Conservation (phyloP, 2,329 filamentous ascomycete species). For the Cladosporium sp. region DNA sequence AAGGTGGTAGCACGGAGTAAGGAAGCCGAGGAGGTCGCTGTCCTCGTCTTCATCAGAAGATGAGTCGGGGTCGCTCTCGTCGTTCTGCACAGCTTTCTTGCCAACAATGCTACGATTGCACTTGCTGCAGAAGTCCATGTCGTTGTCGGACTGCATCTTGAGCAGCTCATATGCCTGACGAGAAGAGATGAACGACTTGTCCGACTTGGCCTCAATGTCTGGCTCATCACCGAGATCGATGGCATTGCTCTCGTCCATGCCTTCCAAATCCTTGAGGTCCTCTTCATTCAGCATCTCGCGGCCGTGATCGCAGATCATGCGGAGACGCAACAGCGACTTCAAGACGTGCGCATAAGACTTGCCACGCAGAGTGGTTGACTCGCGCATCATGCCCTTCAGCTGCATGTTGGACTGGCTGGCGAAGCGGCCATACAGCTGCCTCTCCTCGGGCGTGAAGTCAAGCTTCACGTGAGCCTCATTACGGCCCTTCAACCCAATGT, state of each 20-base stretch:
- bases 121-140: conserved; percentile 69
- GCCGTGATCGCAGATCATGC: conserved; percentile 91
- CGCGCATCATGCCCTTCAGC: conserved; percentile 64
- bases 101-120: conserved; percentile 64
- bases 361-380: conserved; percentile 52
- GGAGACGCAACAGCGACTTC: conserved; percentile 84
- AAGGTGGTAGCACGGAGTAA: conserved; percentile 86
- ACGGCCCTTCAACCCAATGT: conserved; percentile 76
- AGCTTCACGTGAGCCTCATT: conserved; percentile 72
- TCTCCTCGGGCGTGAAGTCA: conserved; percentile 74
- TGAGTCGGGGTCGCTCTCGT: conserved; percentile 58
- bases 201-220: conserved; percentile 50
- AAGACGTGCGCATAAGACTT: conserved; percentile 92
- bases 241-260: conserved; percentile 66
- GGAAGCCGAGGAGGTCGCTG: conserved; percentile 62
- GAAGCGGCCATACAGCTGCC: conserved; percentile 79
- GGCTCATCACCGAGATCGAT: conserved; percentile 82
- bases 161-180: conserved; percentile 84
- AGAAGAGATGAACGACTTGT: conserved; percentile 60
- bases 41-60: conserved; percentile 57
- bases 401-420: conserved; percentile 76
- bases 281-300: conserved; percentile 83
- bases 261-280: conserved; percentile 76
- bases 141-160: conserved; percentile 78
- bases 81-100: conserved; percentile 51